Conservation (phyloP, 2,329 filamentous ascomycete genomes). For the Herpotrichia juniperi region DNA sequence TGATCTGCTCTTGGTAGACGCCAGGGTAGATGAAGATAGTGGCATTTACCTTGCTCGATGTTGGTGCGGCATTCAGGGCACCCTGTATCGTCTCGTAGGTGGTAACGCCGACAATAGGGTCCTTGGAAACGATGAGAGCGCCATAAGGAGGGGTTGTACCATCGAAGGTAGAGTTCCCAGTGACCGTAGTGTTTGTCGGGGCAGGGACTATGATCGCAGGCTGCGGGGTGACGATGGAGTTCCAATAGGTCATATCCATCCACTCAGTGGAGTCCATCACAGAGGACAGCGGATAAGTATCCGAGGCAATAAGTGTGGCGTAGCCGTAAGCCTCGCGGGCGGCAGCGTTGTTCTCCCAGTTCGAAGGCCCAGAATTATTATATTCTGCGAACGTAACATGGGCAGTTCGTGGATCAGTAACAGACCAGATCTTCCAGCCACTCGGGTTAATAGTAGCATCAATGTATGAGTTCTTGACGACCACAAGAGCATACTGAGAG, state of each 20-base stretch:
- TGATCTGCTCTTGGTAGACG: conserved; percentile 47
- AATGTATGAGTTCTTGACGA: conserved; percentile 57
- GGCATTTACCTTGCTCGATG: conserved; percentile 42
- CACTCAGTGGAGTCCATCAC: conserved; percentile 46
- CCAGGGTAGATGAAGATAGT: conserved; percentile 52
- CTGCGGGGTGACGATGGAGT: conserved; percentile 42
- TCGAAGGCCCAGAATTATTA: conserved; percentile 57
- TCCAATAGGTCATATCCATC: conserved; percentile 50
- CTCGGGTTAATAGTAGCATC: conserved; percentile 60
- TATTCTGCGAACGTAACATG: conserved; percentile 64
- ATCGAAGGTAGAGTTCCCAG: conserved; percentile 33
- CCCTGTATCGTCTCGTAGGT: conserved; percentile 46
- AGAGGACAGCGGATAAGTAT: conserved; percentile 38
- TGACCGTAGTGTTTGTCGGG: conserved; percentile 30
- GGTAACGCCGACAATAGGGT: conserved; percentile 39
- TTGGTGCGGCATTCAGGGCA: conserved; percentile 43
- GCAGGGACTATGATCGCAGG: conserved; percentile 19
- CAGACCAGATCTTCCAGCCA: conserved; percentile 64
- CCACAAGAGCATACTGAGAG: conserved; percentile 54
- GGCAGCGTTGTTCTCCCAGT: conserved; percentile 44
- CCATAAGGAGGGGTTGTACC: conserved; percentile 42
- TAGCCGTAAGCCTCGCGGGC: conserved; percentile 44
- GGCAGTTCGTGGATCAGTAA: conserved; percentile 53
- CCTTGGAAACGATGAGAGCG: conserved; percentile 49
- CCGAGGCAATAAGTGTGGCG: conserved; percentile 44